Evolutionary conservation across 441 rosid species (phyloP).

Genomic region (Erodium texanum): DNA sequence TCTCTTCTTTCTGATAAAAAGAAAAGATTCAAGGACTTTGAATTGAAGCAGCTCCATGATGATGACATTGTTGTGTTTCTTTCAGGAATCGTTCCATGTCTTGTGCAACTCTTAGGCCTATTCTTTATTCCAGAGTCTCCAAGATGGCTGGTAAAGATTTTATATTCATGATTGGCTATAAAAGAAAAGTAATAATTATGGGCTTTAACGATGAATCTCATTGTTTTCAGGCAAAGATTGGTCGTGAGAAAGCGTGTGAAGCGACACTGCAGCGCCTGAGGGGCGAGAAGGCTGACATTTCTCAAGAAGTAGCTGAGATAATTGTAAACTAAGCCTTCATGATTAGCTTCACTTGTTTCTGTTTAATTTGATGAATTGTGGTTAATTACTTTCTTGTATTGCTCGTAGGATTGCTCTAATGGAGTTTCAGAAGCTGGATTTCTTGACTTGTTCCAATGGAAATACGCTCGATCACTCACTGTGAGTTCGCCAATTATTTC

Average conservation of each 20-base stretch:
- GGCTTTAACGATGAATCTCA: background rate
- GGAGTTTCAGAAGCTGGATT: slow-evolving; percentile 38
- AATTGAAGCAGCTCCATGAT: slow-evolving; percentile 14
- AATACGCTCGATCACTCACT: slow-evolving; percentile 47
- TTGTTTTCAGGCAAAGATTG: slow-evolving; percentile 38
- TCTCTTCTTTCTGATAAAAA: no score
- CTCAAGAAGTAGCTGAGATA: slow-evolving; percentile 40
- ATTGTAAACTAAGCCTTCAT: slow-evolving; percentile 26
- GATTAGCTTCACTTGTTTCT: background rate
- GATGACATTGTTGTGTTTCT: slow-evolving; percentile 5
- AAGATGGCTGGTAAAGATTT: slow-evolving; percentile 39
- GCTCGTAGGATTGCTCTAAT: slow-evolving; percentile 40
- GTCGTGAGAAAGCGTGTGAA: slow-evolving; percentile 34
- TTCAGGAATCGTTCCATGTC: slow-evolving; percentile 41
- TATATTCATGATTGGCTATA: no score
- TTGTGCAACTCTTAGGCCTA: slow-evolving; percentile 36
- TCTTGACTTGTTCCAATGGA: slow-evolving; percentile 43
- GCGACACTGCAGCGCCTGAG: slow-evolving; percentile 33
- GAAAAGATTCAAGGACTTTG: no score
- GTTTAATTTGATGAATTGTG: background rate
- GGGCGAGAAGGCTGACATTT: slow-evolving; percentile 34
- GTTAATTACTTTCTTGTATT: background rate
- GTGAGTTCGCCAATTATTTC: slow-evolving; percentile 38
- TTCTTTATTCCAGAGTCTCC: slow-evolving; percentile 52
- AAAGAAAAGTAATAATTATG: no score